phyloP scores from a whole-genome alignment of 2,329 filamentous ascomycete species.

The Diaporthe caulivora region DNA sequence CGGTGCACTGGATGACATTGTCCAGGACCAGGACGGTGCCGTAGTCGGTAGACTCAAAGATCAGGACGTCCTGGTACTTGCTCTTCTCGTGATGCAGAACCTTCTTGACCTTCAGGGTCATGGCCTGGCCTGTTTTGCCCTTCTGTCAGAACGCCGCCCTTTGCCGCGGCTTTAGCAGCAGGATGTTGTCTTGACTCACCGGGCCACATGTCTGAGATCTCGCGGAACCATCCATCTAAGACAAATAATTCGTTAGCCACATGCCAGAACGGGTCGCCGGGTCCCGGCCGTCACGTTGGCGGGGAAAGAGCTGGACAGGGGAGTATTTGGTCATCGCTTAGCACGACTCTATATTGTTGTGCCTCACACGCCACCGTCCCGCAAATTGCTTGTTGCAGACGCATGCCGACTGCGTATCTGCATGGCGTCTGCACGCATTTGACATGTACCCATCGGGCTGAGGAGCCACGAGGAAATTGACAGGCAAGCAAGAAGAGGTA shows the following conservation, averaged over 20 bases:
- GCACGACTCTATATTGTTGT: not conserved
- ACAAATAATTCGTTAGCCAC: slow-evolving; percentile 31
- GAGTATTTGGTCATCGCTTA: not conserved
- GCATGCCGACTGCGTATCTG: not conserved
- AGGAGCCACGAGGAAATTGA: not conserved
- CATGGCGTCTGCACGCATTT: not conserved
- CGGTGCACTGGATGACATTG: slow-evolving; percentile 99
- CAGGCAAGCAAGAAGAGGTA: not conserved
- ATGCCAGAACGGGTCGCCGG: not conserved
- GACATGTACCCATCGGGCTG: not conserved
- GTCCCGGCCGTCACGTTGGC: not conserved
- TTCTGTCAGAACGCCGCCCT: slow-evolving; percentile 32
- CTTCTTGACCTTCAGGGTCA: slow-evolving; percentile 98
- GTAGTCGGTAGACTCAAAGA: slow-evolving; percentile 98
- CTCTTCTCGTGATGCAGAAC: slow-evolving; percentile 99
- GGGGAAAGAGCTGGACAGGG: not conserved
- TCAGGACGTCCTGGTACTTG: slow-evolving; percentile 98
- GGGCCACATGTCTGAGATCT: slow-evolving; percentile 99
- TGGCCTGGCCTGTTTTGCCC: slow-evolving; percentile 81
- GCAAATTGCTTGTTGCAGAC: slow-evolving; percentile 4
- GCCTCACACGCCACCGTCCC: not conserved
- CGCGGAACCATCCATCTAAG: slow-evolving; percentile 99
- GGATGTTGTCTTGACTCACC: slow-evolving; percentile 55
- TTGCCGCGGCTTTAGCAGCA: not conserved
- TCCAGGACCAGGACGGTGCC: slow-evolving; percentile 96